These are phyloP conservation scores for Vigna nakashimae DNA, from an alignment of 306 rosid species.

Conservation along the genomic window DNA sequence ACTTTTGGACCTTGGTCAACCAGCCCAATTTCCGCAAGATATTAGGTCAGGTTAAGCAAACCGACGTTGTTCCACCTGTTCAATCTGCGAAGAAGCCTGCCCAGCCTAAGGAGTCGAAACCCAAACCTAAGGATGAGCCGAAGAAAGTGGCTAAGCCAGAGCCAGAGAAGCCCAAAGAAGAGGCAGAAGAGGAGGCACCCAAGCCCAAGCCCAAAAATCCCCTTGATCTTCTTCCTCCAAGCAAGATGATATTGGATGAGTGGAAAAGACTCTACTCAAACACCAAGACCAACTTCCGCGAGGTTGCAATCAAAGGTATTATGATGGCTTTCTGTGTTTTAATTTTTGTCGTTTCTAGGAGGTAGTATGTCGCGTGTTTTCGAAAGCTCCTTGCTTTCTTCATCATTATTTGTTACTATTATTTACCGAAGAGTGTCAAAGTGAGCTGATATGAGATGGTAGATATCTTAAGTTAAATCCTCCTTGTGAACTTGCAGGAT, in stretches of 20 bases:
- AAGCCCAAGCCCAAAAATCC: conserved; percentile 80
- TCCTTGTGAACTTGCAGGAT: conserved; percentile 54
- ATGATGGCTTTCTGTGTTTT: not conserved
- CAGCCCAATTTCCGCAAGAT: conserved; percentile 81
- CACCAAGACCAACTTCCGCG: conserved; percentile 79
- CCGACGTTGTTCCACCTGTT: conserved; percentile 57
- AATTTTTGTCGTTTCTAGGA: not conserved
- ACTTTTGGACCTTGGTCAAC: conserved; percentile 95
- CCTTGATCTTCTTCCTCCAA: conserved; percentile 83
- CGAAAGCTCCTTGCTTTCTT: not conserved
- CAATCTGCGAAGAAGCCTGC: conserved; percentile 73
- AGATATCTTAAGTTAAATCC: not conserved
- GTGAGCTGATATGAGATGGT: not conserved
- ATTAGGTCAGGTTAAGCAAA: conserved; percentile 76
- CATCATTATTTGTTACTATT: not conserved
- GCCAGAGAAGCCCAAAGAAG: conserved; percentile 52
- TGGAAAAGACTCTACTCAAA: conserved; percentile 89
- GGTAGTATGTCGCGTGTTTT: not conserved
- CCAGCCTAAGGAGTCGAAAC: conserved; percentile 68
- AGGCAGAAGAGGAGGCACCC: conserved; percentile 68
- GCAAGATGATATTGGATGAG: conserved; percentile 79
- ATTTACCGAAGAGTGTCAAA: not conserved
- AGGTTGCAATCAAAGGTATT: conserved; percentile 80
- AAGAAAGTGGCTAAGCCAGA: conserved; percentile 58
- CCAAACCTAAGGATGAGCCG: conserved; percentile 70